Conservation (phyloP, 257 asterid species). For the Marsdenia floribunda region DNA sequence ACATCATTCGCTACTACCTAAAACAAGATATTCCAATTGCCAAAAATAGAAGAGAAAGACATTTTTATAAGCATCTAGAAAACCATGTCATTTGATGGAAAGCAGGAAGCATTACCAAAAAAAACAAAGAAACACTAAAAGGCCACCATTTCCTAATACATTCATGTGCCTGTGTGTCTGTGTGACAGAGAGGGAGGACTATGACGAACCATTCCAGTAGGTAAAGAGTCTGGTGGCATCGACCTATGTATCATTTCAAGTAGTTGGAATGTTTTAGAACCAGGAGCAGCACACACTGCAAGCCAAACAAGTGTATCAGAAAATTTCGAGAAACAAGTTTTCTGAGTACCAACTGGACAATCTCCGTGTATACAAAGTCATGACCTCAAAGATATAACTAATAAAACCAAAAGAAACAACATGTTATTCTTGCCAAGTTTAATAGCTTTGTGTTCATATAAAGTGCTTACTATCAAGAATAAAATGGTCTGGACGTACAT, state of each 20-base stretch:
- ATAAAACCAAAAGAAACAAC: not conserved
- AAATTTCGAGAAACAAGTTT: not conserved
- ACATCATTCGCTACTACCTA: constrained; percentile 94
- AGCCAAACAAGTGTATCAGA: not conserved
- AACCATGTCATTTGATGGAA: constrained; percentile 5
- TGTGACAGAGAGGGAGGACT: constrained; percentile 12
- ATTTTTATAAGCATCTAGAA: not conserved
- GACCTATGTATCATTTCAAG: constrained; percentile 90
- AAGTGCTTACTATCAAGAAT: constrained; percentile 92
- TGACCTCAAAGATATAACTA: constrained; percentile 1
- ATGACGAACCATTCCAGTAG: constrained; percentile 72
- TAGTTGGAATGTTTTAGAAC: constrained; percentile 94
- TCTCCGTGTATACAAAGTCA: not conserved
- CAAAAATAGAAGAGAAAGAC: not conserved
- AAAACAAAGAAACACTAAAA: not conserved
- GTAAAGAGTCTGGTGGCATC: constrained; percentile 69
- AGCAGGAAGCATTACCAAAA: constrained; percentile 11
- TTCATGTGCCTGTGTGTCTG: not conserved
- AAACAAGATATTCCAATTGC: constrained; percentile 15
- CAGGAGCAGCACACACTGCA: constrained; percentile 99
- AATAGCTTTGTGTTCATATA: not conserved
- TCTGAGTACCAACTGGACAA: not conserved
- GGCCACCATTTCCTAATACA: constrained; percentile 6
- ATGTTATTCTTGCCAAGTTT: not conserved
- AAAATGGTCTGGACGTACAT: constrained; percentile 83